Evolutionary conservation across 2,329 filamentous ascomycete genomes (phyloP), one percentile per base, ranked within the genome.

Genomic region (Ophiosphaerella korrae): DNA sequence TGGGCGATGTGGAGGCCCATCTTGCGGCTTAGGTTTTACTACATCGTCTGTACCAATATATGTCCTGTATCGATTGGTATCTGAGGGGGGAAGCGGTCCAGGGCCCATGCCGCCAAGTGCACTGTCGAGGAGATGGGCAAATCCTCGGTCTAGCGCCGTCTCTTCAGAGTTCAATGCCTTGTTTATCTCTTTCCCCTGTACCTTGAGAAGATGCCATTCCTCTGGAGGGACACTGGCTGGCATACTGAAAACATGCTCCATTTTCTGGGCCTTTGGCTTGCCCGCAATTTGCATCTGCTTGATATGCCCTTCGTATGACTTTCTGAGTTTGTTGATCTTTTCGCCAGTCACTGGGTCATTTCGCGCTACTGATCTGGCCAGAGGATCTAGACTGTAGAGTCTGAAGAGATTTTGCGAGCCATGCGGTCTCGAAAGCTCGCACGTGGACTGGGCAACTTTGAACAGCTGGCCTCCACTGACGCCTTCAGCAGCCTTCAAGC

Each of bases 291-390:
- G 73, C 50, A 82, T 66, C 34, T 69, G 69, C 61, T 80, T 81
- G 52, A 81, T 77, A 57, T 82, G 80, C 42, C 77, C 77, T 61
- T 81, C 80, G 60, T 82, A 83, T 31, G 78, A 80, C 60, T 82
- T 82, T 34, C 85, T 77, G 36, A 88, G 75, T 66, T 83, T 82
- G 71, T 87, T 80, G 54, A 79, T 86, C 74, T 88, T 88, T 65
- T 86, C 84, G 53, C 84, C 84, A n/a, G 83, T 86, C 16, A 77
- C 70, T 13, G 83, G 82, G 67, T 88, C 83, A 42, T 75, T 79
- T 46, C 85, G 77, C 52, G 81, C 83, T 55, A 87, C 84, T 46
- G 79, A 83, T 58, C 78, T 77, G 53, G 84, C 82, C 47, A 87
- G 76, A 32, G 75, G 70, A 55, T 80, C 77, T 53, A 87, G 72